Base-by-base conservation (phyloP, 345 rosid genomes). In the Tarenaya hassleriana region DNA sequence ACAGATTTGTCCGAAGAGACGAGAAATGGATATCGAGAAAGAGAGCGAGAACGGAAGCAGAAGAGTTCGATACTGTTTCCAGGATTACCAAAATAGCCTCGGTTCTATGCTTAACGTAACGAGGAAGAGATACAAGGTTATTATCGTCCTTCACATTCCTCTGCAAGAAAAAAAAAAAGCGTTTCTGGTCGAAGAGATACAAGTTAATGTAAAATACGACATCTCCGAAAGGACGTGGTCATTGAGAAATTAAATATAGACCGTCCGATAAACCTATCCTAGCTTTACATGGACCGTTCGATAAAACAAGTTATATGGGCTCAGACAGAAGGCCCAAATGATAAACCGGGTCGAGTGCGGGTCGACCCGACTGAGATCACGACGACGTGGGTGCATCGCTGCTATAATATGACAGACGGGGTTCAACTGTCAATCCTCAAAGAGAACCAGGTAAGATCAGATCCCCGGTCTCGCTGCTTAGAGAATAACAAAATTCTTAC, bases 371-470 rank as follows among this genome's bases (percentile, higher is more conserved):
- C 37, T 20, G 2, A 59, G 61, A 53, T 17, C 51, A 55, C 64
- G 60, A 59, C 65, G 64, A 60, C 50, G 64, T 24, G 29, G 29
- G 29, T n/a, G 29, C 65, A 38, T 66, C 44, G 70, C 45, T 58
- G 54, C 43, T 57, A 59, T 39, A 14, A 7, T 10, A 24, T 2
- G n/a, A n/a, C n/a, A n/a, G n/a, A n/a, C n/a, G n/a, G n/a, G n/a
- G n/a, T n/a, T n/a, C 58, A 59, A 52, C 60, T 47, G 47, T 34
- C 57, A 35, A 24, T 50, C 54, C 55, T 61, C 50, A 35, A 54
- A 46, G 55, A 31, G 49, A 43, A 7, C n/a, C 11, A 18, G 29
- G n/a, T 10, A n/a, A 35, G 40, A 35, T 35, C 40, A 35, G 40
- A 35, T 35, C 9, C 40, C 40, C 10, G 40, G 4, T 35, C 40